These are phyloP conservation scores for Phycomyces blakesleeanus DNA, from an alignment of 192 early-diverging fungal genomes.

Conservation along the genomic window DNA sequence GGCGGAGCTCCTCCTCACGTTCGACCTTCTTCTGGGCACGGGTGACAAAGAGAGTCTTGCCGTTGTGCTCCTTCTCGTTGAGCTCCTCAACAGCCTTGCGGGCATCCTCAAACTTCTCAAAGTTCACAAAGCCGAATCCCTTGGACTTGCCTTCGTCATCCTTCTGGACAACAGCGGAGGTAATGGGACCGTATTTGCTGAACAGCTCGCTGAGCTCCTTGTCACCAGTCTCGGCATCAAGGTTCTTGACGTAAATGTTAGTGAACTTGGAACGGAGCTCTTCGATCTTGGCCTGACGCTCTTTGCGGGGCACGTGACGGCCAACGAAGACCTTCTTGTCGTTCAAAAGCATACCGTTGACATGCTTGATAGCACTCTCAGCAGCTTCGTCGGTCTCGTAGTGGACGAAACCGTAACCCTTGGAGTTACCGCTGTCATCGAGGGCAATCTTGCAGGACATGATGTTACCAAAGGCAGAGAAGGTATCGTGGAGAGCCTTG, in stretches of 20 bases:
- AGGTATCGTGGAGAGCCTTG: conserved; percentile 99
- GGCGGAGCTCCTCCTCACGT: conserved; percentile 93
- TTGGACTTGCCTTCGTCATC: conserved; percentile 85
- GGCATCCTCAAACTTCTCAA: conserved; percentile 85
- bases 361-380: conserved; percentile 91
- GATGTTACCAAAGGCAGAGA: conserved; percentile 95
- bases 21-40: conserved; percentile 99
- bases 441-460: conserved; percentile 96
- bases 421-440: conserved; percentile 73
- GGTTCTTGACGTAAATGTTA: conserved; percentile 98
- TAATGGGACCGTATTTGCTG: conserved; percentile 73
- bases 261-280: conserved; percentile 90
- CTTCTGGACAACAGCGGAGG: conserved; percentile 70
- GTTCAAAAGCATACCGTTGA: conserved; percentile 99
- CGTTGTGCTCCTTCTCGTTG: conserved; percentile 88
- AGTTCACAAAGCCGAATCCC: conserved; percentile 99
- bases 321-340: conserved; percentile 97
- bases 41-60: conserved; percentile 89
- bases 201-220: conserved; percentile 81
- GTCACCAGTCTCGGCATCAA: conserved; percentile 75
- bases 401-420: conserved; percentile 98
- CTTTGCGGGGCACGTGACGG: conserved; percentile 86
- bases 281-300: conserved; percentile 88
- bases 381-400: conserved; percentile 94
- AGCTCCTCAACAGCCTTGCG: conserved; percentile 84